Evolutionary conservation across 495 filamentous ascomycete genomes (phyloP).

Genomic region (Acidiella bohemica): DNA sequence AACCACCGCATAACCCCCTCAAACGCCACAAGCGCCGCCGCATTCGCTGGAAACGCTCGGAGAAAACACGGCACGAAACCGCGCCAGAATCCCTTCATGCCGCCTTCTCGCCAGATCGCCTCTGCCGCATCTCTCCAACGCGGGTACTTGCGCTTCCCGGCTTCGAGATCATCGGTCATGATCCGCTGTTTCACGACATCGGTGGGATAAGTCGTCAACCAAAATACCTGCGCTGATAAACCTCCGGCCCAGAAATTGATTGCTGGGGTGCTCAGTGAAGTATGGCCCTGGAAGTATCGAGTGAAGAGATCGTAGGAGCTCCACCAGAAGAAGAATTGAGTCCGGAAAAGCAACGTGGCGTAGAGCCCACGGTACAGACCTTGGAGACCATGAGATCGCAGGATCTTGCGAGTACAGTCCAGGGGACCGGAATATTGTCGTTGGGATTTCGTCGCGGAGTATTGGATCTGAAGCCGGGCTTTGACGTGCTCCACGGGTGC

Average conservation of each 20-base stretch:
- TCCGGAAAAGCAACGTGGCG: conserved; percentile 77
- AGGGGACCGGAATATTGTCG: conserved; percentile 74
- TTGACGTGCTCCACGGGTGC: conserved; percentile 95
- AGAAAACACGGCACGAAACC: conserved; percentile 90
- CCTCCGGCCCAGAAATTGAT: conserved; percentile 98
- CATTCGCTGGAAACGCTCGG: conserved; percentile 92
- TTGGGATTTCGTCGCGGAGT: conserved; percentile 57
- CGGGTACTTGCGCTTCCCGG: conserved; percentile 51
- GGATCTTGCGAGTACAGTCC: conserved; percentile 61
- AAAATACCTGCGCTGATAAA: conserved; percentile 82
- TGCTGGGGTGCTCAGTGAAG: conserved; percentile 52
- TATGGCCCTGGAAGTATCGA: conserved; percentile 42
- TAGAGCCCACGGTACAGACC: conserved; percentile 75
- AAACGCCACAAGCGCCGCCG: conserved; percentile 83
- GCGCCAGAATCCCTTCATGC: conserved; percentile 73
- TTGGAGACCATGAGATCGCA: conserved; percentile 50
- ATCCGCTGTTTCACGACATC: conserved; percentile 97
- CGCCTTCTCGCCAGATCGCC: conserved; percentile 61
- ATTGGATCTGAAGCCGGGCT: conserved; percentile 85
- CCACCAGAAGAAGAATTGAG: conserved; percentile 98
- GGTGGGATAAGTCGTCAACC: conserved; percentile 78
- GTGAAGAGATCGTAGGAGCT: conserved; percentile 77
- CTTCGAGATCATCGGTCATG: conserved; percentile 80
- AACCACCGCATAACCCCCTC: conserved; percentile 79
- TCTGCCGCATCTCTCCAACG: conserved; percentile 70